Base-by-base conservation (phyloP, 1,139 yeast species). In the Yamadazyma epiphylla region DNA sequence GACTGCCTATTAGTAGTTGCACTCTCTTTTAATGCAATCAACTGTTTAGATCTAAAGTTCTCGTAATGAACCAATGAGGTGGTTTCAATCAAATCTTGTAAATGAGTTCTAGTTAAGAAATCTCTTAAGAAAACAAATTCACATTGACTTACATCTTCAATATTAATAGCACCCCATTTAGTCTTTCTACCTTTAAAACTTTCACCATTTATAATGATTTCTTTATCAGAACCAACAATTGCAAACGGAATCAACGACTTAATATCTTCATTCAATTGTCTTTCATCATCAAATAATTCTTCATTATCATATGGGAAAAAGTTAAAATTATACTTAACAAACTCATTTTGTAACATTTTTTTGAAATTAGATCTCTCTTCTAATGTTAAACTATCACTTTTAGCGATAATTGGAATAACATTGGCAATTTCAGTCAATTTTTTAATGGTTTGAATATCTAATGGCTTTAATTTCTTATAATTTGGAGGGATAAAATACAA, bases 391-490 rank as follows among this genome's bases (percentile, higher is more conserved):
- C 95, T 74, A 59, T 91, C 98, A 20, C 95, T 74, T 59, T 89
- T 89, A 41, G 96, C 96, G 58, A 91, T 91, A 30, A 91, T 82
- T 28, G 98, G 98, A 32, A 91, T 86, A 30, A 91, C 96, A 54
- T 91, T 91, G 42, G 94, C 86, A 43, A 88, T 85, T 58, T 91
- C 97, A 29, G 88, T 72, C 43, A 91, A 72, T 62, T 85, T 87
- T 57, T 77, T 84, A 53, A 91, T 72, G 16, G 94, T 94, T 41
- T 80, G 78, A 33, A 88, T 65, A 58, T 91, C 98, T 49, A 91
- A 69, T 26, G 84, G 80, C 48, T 78, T 81, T 51, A 91, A 77
- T 21, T 91, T 94, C 42, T 70, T 67, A 42, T 86, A 86, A 43
- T 85, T 84, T 43, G 98, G 98, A 45, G 86, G 85, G 46, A 91